Base-by-base conservation (phyloP, 1,284 basidiomycete species). In the Leccinum ponderosum region DNA sequence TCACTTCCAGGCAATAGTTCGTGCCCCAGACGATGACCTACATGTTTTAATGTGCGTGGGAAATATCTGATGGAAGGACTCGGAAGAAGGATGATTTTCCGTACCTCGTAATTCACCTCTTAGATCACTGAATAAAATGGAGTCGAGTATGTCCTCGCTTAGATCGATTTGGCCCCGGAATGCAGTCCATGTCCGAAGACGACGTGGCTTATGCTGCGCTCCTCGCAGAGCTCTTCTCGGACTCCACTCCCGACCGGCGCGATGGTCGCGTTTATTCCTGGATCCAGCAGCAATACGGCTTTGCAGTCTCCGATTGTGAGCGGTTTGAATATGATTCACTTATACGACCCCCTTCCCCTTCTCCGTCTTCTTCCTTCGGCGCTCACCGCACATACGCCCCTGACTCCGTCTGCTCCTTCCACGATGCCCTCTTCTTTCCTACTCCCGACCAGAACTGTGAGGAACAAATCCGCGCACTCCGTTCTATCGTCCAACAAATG, bases 261-360 rank as follows among this genome's bases (percentile, higher is more conserved):
- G 17, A 75, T 9, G 68, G 68, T 0, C 65, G 71, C 6, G 69
- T 73, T 0, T 70, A 76, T 33, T 74, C 74, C 0, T 73, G 74
- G 73, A 73, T 73, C 25, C 72, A 73, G 31, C 73, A 74, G 17
- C 71, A 73, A 22, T 75, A 73, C 42, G 74, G 75, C 62, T 76
- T 74, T 64, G 73, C 65, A 17, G 62, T 75, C 31, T 65, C 74
- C 0, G 71, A 73, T n/a, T 64, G 64, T 3, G 39, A 48, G 33
- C 25, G 22, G 12, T 6, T 14, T 27, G 22, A 53, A 20, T 12
- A 48, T 20, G 5, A 52, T n/a, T n/a, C 57, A 1, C 50, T 59
- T 3, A 66, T 68, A 1, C 65, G 65, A 8, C 48, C 68, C 0
- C 68, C 73, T 1, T 74, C 73, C 0, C 71, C 73, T 0, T 73